Evolutionary conservation across 2,329 filamentous ascomycete species (phyloP).

Genomic region (Dactylella cylindrospora): DNA sequence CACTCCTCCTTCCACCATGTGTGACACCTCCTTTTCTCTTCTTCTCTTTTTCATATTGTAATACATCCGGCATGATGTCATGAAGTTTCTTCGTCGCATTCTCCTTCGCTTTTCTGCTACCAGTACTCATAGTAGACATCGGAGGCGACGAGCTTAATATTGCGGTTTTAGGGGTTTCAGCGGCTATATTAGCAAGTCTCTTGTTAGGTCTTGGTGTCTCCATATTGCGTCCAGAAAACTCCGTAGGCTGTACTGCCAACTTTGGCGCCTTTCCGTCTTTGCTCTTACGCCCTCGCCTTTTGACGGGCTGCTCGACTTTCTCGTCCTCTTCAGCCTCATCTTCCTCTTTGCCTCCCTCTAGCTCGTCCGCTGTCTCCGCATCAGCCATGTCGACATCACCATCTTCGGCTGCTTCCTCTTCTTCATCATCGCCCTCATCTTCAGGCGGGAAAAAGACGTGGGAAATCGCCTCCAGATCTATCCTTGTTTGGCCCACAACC

Average conservation of each 20-base stretch:
- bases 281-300: slow-evolving; percentile 18
- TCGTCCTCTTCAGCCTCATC: slow-evolving; percentile 9
- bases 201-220: slow-evolving; percentile 18
- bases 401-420: slow-evolving; percentile 57
- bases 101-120: slow-evolving; percentile 83
- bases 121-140: slow-evolving; percentile 61
- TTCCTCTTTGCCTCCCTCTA: slow-evolving; percentile 5
- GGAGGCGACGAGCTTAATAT: slow-evolving; percentile 13
- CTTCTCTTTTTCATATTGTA: slow-evolving; percentile 87
- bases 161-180: slow-evolving; percentile 29
- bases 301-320: slow-evolving; percentile 12
- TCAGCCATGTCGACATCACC: slow-evolving; percentile 55
- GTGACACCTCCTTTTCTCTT: slow-evolving; percentile 72
- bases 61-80: slow-evolving; percentile 76
- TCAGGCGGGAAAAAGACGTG: slow-evolving; percentile 62
- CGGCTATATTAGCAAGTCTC: slow-evolving; percentile 8
- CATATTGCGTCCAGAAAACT: not conserved
- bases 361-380: slow-evolving; percentile 51
- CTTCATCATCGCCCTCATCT: slow-evolving; percentile 47
- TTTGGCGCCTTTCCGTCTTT: slow-evolving; percentile 14
- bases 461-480: slow-evolving; percentile 73
- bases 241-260: not conserved
- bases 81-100: slow-evolving; percentile 77
- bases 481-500: slow-evolving; percentile 82
- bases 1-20: slow-evolving; percentile 60